Evolutionary conservation across 768 basidiomycete species (phyloP), one percentile per base, ranked within the genome.

Genomic region (Pleurotus platypus): DNA sequence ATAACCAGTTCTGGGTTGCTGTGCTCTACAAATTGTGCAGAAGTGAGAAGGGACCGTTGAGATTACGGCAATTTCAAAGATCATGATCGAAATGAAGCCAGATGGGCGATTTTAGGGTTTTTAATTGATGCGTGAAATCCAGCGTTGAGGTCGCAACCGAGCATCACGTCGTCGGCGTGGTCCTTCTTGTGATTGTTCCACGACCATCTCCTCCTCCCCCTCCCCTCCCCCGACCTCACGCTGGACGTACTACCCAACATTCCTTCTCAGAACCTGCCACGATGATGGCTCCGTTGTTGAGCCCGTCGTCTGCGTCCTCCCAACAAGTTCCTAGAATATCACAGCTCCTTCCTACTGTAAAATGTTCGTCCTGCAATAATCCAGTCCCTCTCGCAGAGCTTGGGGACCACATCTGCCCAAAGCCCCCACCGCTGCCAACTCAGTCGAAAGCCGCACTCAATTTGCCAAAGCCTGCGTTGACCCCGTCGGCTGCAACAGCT

Each of bases 341-440:
- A 20, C 84, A 92, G 69, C 69, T 87, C 49, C 77, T 96, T 8
- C 92, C 94, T 4, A 77, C 85, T 2, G 87, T 94, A 59, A 95
- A 89, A 68, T 97, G 94, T 70, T 91, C 91, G 2, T 87, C 74
- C 27, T 97, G 94, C 67, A 74, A 75, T 63, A 73, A 75, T 7
- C 83, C 81, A 1, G 89, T 97, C 39, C 84, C 89, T 30, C 77
- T 96, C 37, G 72, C 78, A 47, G 78, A 85, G 46, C 84, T 96
- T 37, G 85, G 85, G 38, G 89, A 92, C 60, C 94, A 96, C 67
- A 75, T 84, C 66, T 97, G 94, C 69, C 61, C 76, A 5, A 69
- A 76, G 9, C 63, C 77, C 8, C 78, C 81, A 1, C 76, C 85
- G 15, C 48, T 27, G 37, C 20, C 51, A 22, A 49, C 47, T 7